These are phyloP conservation scores for Lactifluus piperatus DNA, from an alignment of 768 basidiomycete species.

Conservation along the genomic window DNA sequence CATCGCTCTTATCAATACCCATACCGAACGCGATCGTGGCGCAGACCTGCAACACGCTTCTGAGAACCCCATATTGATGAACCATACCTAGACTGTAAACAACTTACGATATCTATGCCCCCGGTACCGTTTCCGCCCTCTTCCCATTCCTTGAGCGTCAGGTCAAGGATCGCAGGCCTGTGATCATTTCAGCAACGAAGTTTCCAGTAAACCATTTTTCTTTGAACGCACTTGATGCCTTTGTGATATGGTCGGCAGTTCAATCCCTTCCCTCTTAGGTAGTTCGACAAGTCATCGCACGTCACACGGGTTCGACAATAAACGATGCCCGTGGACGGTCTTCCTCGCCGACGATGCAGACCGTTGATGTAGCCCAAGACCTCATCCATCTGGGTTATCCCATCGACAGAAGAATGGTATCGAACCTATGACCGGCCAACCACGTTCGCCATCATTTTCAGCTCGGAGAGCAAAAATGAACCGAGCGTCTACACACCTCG, in stretches of 20 bases:
- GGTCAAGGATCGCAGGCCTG: slow-evolving; percentile 44
- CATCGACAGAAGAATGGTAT: slow-evolving; percentile 47
- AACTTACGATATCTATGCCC: slow-evolving; percentile 54
- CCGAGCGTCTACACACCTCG: slow-evolving; percentile 39
- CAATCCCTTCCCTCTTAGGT: slow-evolving; percentile 57
- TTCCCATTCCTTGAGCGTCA: slow-evolving; percentile 48
- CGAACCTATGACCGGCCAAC: slow-evolving; percentile 39
- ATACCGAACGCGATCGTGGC: slow-evolving; percentile 82
- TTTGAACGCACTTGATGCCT: slow-evolving; percentile 44
- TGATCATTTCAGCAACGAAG: neutral
- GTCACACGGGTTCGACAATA: slow-evolving; percentile 63
- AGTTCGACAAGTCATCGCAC: slow-evolving; percentile 59
- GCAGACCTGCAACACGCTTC: slow-evolving; percentile 42
- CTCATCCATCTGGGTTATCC: slow-evolving; percentile 49
- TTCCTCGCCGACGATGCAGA: slow-evolving; percentile 49
- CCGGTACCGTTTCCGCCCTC: slow-evolving; percentile 43
- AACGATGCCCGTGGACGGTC: slow-evolving; percentile 61
- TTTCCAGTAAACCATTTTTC: neutral
- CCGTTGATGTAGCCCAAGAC: slow-evolving; percentile 57
- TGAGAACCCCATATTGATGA: neutral
- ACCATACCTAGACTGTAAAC: neutral
- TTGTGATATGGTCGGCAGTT: slow-evolving; percentile 68
- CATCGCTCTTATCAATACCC: slow-evolving; percentile 78
- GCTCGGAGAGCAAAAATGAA: neutral
- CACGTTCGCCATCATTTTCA: neutral